phyloP scores from a whole-genome alignment of 2,329 filamentous ascomycete genomes.

The Pyrenochaeta sp. region DNA sequence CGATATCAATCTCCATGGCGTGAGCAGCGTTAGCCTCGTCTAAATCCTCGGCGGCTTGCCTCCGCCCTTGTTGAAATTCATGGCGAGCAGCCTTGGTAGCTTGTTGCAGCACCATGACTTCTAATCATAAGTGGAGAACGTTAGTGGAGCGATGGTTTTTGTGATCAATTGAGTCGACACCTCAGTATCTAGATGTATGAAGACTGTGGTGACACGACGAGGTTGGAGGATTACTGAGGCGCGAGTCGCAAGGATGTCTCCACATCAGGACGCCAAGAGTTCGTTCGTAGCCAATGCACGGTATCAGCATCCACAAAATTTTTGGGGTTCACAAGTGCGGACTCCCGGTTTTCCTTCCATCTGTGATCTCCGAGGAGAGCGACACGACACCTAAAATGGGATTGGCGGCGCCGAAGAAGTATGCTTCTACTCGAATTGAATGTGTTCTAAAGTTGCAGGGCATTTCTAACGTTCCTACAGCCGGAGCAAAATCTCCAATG shows the following conservation, averaged over 20 bases:
- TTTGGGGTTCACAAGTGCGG: slow-evolving; percentile 17
- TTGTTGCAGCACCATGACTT: slow-evolving; percentile 25
- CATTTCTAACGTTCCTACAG: slow-evolving; percentile 47
- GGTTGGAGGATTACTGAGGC: too few species aligned
- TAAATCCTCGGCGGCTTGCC: slow-evolving; percentile 13
- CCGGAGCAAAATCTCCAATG: slow-evolving; percentile 78
- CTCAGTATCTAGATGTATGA: too few species aligned
- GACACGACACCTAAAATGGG: slow-evolving; percentile 62
- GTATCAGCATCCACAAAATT: slow-evolving; percentile 37
- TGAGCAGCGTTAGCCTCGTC: slow-evolving; percentile 8
- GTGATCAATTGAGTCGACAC: slow-evolving; percentile 3
- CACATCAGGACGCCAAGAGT: slow-evolving; percentile 39
- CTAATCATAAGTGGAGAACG: slow-evolving; percentile 16
- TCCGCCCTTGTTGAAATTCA: slow-evolving; percentile 13
- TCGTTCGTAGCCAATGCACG: slow-evolving; percentile 33
- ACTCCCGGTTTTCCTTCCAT: slow-evolving; percentile 22
- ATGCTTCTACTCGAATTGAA: slow-evolving; percentile 31
- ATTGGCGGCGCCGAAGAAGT: slow-evolving; percentile 74
- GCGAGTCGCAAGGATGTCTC: slow-evolving; percentile 3
- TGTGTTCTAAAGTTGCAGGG: background rate
- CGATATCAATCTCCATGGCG: slow-evolving; percentile 2
- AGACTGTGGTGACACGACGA: too few species aligned
- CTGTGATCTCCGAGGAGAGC: slow-evolving; percentile 10
- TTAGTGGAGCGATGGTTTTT: slow-evolving; percentile 19
- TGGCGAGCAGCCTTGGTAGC: slow-evolving; percentile 20